These are phyloP conservation scores for Agaricus subrufescens DNA, from an alignment of 768 basidiomycete species.

Conservation along the genomic window DNA sequence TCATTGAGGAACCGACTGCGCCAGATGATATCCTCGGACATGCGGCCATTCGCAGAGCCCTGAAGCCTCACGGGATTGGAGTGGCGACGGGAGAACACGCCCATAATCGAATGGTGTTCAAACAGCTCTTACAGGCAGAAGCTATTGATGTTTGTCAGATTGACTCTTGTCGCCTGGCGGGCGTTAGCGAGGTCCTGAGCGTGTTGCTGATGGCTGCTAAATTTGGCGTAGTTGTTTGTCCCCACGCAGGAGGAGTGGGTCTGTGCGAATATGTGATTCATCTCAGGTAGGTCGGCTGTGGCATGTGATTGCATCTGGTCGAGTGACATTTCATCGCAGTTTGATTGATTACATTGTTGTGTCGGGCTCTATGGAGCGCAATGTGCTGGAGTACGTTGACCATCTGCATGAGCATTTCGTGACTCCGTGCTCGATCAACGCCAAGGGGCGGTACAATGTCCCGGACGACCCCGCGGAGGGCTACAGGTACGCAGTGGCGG, in stretches of 20 bases:
- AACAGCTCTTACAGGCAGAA: constrained; percentile 84
- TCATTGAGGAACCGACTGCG: constrained; percentile 92
- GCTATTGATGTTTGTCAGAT: constrained; percentile 96
- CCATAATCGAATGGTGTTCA: constrained; percentile 94
- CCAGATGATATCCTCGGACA: constrained; percentile 89
- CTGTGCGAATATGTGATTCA: constrained; percentile 92
- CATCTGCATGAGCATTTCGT: constrained; percentile 95
- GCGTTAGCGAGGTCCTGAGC: constrained; percentile 89
- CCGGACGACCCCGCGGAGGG: constrained; percentile 73
- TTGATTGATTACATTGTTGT: constrained; percentile 92
- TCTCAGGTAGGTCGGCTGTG: constrained; percentile 42
- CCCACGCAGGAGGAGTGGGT: constrained; percentile 93
- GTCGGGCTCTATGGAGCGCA: constrained; percentile 89
- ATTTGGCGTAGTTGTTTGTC: constrained; percentile 83
- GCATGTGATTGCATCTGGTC: not conserved
- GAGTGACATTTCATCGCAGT: constrained; percentile 25
- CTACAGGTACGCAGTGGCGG: constrained; percentile 48
- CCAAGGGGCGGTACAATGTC: constrained; percentile 82
- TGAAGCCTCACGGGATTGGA: constrained; percentile 77
- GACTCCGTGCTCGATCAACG: constrained; percentile 84
- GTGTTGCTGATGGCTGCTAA: constrained; percentile 88
- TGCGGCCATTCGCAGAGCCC: constrained; percentile 70
- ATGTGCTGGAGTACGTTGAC: constrained; percentile 87
- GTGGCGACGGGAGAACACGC: constrained; percentile 95
- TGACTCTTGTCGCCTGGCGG: constrained; percentile 90